phyloP scores from a whole-genome alignment of 805 yeast genomes.

The Cephaloascus albidus region DNA sequence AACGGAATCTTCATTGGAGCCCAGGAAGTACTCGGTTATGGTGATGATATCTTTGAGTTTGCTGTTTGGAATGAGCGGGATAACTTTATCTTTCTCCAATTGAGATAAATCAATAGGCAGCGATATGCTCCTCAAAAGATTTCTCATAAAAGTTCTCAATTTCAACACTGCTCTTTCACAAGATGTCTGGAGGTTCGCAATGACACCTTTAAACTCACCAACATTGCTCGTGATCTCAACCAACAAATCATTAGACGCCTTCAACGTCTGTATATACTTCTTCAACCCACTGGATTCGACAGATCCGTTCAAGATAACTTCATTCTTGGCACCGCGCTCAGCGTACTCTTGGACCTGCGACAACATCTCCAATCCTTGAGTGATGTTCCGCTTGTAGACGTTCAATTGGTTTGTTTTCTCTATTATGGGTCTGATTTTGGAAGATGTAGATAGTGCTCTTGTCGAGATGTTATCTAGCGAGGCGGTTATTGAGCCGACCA shows the following conservation, averaged over 20 bases:
- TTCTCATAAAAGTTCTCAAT: slow-evolving; percentile 20
- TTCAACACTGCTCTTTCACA: slow-evolving; percentile 49
- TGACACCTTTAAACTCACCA: slow-evolving; percentile 57
- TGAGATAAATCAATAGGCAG: neutral
- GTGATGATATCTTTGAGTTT: slow-evolving; percentile 3
- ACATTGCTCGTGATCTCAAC: slow-evolving; percentile 31
- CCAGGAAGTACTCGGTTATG: slow-evolving; percentile 6
- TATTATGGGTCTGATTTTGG: slow-evolving; percentile 64
- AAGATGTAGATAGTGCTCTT: slow-evolving; percentile 46
- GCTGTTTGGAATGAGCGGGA: neutral
- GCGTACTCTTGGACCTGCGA: slow-evolving; percentile 46
- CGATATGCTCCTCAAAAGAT: neutral
- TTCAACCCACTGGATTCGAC: slow-evolving; percentile 30
- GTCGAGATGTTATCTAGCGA: slow-evolving; percentile 46
- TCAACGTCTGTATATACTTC: slow-evolving; percentile 20
- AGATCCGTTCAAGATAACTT: slow-evolving; percentile 20
- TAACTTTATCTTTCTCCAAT: neutral
- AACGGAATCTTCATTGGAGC: neutral
- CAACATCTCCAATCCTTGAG: slow-evolving; percentile 40
- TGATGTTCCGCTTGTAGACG: slow-evolving; percentile 46
- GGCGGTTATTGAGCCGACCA: slow-evolving; percentile 44
- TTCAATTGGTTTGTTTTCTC: slow-evolving; percentile 50
- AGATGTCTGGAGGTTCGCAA: slow-evolving; percentile 46
- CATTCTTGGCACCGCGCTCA: slow-evolving; percentile 27
- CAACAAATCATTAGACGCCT: slow-evolving; percentile 34